Percentiles rank a stretch among this genome's conserved stretches.
Conservation (phyloP, 1,284 basidiomycete species). For the Rhodotorula sp. region DNA sequence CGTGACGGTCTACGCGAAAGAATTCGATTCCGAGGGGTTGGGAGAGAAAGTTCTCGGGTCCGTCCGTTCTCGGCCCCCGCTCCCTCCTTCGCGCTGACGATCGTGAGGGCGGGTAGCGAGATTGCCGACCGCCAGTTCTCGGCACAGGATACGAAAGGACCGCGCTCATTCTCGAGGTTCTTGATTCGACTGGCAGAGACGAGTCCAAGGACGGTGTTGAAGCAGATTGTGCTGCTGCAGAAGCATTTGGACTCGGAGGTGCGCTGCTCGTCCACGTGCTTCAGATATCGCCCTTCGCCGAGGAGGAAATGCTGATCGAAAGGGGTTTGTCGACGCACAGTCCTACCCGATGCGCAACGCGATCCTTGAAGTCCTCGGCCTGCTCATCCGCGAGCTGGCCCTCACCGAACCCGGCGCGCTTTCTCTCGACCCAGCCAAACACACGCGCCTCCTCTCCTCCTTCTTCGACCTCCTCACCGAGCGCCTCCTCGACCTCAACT, state of each 20-base stretch:
- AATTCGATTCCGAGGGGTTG: constrained; percentile 85
- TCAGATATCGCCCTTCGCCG: neutral
- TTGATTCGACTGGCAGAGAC: constrained; percentile 77
- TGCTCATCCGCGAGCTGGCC: constrained; percentile 74
- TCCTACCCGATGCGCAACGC: constrained; percentile 95
- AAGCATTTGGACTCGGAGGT: constrained; percentile 90
- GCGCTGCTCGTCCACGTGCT: constrained; percentile 41
- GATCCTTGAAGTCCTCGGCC: constrained; percentile 79
- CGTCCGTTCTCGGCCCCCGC: constrained; percentile 22
- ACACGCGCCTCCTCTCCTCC: constrained; percentile 75
- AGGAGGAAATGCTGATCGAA: neutral
- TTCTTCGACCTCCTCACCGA: constrained; percentile 83
- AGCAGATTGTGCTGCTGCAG: constrained; percentile 82
- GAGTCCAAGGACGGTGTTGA: constrained; percentile 79
- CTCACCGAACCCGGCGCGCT: constrained; percentile 28
- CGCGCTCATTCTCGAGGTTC: constrained; percentile 81
- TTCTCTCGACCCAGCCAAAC: constrained; percentile 58
- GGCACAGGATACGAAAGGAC: constrained; percentile 81
- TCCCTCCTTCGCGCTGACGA: neutral
- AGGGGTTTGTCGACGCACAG: constrained; percentile 51
- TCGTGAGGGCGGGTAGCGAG: constrained; percentile 59
- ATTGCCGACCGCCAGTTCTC: constrained; percentile 75
- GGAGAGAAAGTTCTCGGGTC: constrained; percentile 79
- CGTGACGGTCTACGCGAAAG: constrained; percentile 71
- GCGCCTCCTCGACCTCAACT: constrained; percentile 81